phyloP scores from a whole-genome alignment of 768 basidiomycete species.

The Auricularia cornea region DNA sequence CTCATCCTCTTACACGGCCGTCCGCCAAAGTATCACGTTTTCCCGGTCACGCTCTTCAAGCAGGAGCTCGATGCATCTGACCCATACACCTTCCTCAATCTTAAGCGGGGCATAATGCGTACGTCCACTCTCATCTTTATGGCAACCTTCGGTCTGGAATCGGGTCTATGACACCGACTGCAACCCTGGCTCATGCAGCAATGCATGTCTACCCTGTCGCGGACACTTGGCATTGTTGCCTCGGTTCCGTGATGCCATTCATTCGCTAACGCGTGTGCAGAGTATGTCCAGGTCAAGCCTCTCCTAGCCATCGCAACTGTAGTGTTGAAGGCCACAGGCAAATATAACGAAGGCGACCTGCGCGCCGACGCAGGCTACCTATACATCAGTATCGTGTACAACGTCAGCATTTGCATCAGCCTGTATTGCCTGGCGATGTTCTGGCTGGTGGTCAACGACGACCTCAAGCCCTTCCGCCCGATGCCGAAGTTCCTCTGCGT shows the following conservation, averaged over 20 bases:
- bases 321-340: conserved; percentile 77
- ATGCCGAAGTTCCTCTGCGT: conserved; percentile 98
- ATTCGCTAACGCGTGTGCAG: conserved; percentile 32
- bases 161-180: background rate
- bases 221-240: too few species aligned
- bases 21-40: conserved; percentile 77
- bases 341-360: conserved; percentile 86
- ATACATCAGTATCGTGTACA: conserved; percentile 82
- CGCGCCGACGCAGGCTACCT: conserved; percentile 81
- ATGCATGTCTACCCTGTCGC: too few species aligned
- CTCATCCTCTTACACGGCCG: conserved; percentile 89
- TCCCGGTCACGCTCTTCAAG: conserved; percentile 77
- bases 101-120: conserved; percentile 96
- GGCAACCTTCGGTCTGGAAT: too few species aligned
- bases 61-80: conserved; percentile 89
- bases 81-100: conserved; percentile 85
- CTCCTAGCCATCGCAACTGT: conserved; percentile 76
- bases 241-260: conserved; percentile 1
- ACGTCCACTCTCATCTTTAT: conserved; percentile 20
- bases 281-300: conserved; percentile 97
- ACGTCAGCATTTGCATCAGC: conserved; percentile 68
- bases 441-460: conserved; percentile 87
- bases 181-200: too few species aligned
- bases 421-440: conserved; percentile 93
- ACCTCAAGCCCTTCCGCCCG: conserved; percentile 87